A percentile compares a stretch with the other conserved stretches of the same genome.
These are phyloP conservation scores for Tuber indicum DNA, from an alignment of 495 filamentous ascomycete species.

Conservation along the genomic window DNA sequence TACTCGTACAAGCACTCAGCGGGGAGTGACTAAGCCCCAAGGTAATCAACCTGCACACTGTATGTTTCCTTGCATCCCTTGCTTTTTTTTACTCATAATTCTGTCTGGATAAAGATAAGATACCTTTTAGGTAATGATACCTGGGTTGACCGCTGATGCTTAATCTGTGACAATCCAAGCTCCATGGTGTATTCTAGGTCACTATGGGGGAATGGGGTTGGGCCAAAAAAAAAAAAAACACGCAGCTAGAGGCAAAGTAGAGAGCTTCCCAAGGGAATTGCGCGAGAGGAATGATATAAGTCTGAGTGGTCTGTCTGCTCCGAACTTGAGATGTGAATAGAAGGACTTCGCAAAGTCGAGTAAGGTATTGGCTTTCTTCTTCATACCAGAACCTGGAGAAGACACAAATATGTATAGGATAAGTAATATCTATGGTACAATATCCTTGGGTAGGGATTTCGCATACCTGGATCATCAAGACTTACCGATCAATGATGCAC, in stretches of 20 bases:
- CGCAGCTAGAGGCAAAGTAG: neutral
- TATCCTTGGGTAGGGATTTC: neutral
- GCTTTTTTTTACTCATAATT: neutral
- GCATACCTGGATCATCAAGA: neutral
- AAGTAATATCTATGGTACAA: constrained; percentile 48
- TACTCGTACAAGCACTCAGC: neutral
- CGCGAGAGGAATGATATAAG: neutral
- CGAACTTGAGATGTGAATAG: neutral
- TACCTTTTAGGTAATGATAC: neutral
- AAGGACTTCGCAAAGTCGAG: neutral
- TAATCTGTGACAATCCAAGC: neutral
- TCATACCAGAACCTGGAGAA: constrained; percentile 11
- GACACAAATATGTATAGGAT: constrained; percentile 45
- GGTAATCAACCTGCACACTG: neutral
- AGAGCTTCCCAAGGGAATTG: neutral
- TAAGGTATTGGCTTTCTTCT: neutral
- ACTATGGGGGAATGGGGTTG: neutral
- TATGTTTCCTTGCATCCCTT: neutral
- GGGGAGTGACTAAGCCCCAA: neutral
- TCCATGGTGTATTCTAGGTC: neutral
- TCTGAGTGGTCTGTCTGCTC: neutral
- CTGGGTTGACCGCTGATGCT: neutral
- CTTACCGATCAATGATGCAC: constrained; percentile 43
- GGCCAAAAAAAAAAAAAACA: neutral
- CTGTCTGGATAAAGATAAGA: neutral